These are phyloP conservation scores for Dothiorella sarmentorum DNA, from an alignment of 2,329 filamentous ascomycete species.

Conservation along the genomic window DNA sequence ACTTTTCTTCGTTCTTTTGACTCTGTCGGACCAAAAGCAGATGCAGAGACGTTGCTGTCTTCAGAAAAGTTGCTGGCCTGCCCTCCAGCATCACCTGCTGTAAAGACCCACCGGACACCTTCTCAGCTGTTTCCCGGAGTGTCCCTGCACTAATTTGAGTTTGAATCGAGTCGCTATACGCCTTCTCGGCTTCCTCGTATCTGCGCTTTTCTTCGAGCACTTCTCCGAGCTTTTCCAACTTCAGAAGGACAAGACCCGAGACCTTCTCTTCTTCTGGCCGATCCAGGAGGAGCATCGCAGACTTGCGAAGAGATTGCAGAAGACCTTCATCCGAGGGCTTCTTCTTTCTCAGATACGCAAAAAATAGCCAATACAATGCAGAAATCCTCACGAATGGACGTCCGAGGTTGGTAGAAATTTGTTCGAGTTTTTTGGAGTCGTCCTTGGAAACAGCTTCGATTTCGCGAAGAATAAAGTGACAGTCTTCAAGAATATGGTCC, in stretches of 20 bases:
- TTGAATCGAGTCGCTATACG: slow-evolving; percentile 59
- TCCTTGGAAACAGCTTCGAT: slow-evolving; percentile 24
- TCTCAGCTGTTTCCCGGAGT: slow-evolving; percentile 51
- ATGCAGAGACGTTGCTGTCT: slow-evolving; percentile 58
- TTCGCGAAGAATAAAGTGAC: slow-evolving; percentile 27
- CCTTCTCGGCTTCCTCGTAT: slow-evolving; percentile 55
- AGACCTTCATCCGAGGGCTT: slow-evolving; percentile 44
- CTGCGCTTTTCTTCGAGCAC: slow-evolving; percentile 54
- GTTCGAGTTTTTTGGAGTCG: slow-evolving; percentile 4
- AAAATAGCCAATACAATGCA: slow-evolving; percentile 66
- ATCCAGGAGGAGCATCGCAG: slow-evolving; percentile 60
- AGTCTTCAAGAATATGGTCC: slow-evolving; percentile 33
- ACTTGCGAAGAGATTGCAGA: slow-evolving; percentile 59
- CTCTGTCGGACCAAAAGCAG: slow-evolving; percentile 45
- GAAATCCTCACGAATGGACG: slow-evolving; percentile 60
- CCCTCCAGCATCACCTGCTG: slow-evolving; percentile 52
- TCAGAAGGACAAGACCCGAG: slow-evolving; percentile 58
- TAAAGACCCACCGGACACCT: slow-evolving; percentile 51
- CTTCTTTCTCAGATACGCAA: slow-evolving; percentile 50
- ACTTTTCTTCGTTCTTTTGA: slow-evolving; percentile 53
- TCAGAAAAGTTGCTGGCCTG: slow-evolving; percentile 53
- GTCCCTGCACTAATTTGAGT: slow-evolving; percentile 58
- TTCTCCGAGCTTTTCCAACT: slow-evolving; percentile 65
- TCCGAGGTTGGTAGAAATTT: slow-evolving; percentile 21
- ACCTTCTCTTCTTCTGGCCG: slow-evolving; percentile 55